These are phyloP conservation scores for Yamadazyma trypodendri DNA, from an alignment of 1,139 yeast genomes.

Conservation along the genomic window DNA sequence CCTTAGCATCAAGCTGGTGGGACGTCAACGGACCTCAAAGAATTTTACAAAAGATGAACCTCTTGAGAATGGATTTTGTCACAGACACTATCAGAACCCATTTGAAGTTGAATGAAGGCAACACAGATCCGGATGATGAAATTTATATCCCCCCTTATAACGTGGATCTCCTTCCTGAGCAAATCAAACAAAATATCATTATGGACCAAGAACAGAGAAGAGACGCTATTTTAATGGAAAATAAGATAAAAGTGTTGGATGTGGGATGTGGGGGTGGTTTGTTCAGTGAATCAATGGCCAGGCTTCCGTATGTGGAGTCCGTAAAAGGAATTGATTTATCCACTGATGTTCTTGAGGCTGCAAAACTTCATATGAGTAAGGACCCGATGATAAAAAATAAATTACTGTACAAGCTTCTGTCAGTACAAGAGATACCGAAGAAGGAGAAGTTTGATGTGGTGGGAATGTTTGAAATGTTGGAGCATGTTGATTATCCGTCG, in stretches of 20 bases:
- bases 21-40: constrained; percentile 91
- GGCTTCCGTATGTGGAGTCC: constrained; percentile 58
- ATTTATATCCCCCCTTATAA: constrained; percentile 80
- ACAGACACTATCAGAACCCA: constrained; percentile 53
- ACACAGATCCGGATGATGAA: constrained; percentile 40
- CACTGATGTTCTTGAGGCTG: constrained; percentile 76
- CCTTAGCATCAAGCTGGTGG: constrained; percentile 94
- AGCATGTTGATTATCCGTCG: constrained; percentile 87
- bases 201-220: constrained; percentile 47
- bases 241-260: constrained; percentile 62
- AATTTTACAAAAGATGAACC: constrained; percentile 90
- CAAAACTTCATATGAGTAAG: constrained; percentile 58
- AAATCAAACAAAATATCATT: constrained; percentile 47
- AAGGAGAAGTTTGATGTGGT: constrained; percentile 64
- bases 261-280: constrained; percentile 99
- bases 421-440: constrained; percentile 57
- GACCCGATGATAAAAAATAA: constrained; percentile 64
- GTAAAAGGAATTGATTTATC: constrained; percentile 89
- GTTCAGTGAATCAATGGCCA: constrained; percentile 79
- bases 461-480: constrained; percentile 92
- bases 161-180: constrained; percentile 60
- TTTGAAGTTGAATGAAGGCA: constrained; percentile 42
- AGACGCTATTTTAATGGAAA: constrained; percentile 32
- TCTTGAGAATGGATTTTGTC: constrained; percentile 84
- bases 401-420: constrained; percentile 55